Base-by-base conservation (phyloP, 306 rosid genomes). In the Luffa acutangula region DNA sequence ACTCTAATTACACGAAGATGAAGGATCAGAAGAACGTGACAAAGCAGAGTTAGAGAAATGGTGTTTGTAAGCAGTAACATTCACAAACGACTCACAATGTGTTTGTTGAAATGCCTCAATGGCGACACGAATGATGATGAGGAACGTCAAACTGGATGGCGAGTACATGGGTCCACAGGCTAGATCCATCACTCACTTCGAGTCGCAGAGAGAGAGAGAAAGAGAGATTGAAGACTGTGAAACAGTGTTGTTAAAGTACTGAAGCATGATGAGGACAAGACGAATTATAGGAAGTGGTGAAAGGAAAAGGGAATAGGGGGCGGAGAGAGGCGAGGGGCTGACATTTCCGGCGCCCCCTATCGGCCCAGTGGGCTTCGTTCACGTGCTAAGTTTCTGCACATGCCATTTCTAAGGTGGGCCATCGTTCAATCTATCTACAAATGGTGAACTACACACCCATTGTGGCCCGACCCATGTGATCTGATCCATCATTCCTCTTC, bases 401-500 rank as follows among this genome's bases (percentile, higher is more conserved):
- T 66, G 54, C 58, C 77, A 72, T 72, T 72, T 72, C 58, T 34
- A 48, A 20, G 76, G 76, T 70, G 59, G 77, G 59, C 13, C 77
- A 48, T 31, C 5, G 7, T 31, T 72, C 36, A 43, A 9, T 42
- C 75, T 70, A 9, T 42, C 75, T 70, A 43, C 54, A 70, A 43
- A 70, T 70, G 66, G 66, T 59, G 42, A 64, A 13, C 43, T 33
- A 31, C 77, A 73, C 12, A 11, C 77, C n/a, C 77, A 48, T 13
- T 73, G 41, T 73, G 59, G 77, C 42, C 77, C 58, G 59, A 72
- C 77, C 77, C 77, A 72, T 49, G 77, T 72, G 77, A 31, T 72
- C 77, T 72, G 5, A 6, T 43, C 20, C 56, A 21, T 15, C 77
- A 21, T 45, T 20, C 39, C 39, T 3, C 46, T 7, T 7, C 72